A percentile compares a stretch with the other conserved stretches of the same genome.
Evolutionary conservation across 331 rosid genomes (phyloP).

Genomic region (Spiraea crenata): DNA sequence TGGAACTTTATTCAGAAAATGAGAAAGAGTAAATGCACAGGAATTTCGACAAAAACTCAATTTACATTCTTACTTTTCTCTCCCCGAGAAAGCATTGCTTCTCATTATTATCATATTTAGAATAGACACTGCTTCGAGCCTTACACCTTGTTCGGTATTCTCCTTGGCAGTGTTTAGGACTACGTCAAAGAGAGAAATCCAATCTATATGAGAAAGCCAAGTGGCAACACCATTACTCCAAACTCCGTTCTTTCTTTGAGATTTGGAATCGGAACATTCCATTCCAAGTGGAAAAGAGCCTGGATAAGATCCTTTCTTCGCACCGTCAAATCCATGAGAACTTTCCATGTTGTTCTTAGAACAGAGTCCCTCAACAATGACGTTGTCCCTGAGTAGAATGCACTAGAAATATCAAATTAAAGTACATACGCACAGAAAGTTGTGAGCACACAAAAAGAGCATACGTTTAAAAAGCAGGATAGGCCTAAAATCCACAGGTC

Average conservation of each 20-base stretch:
- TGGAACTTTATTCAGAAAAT: constrained; percentile 11
- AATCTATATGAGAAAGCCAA: constrained; percentile 49
- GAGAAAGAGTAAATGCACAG: constrained; percentile 8
- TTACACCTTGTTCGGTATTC: constrained; percentile 59
- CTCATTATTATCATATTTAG: constrained; percentile 61
- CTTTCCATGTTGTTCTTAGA: constrained; percentile 37
- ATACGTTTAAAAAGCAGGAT: neutral
- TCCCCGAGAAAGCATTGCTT: constrained; percentile 56
- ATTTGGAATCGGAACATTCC: constrained; percentile 30
- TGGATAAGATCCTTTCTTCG: constrained; percentile 32
- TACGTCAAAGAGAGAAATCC: constrained; percentile 56
- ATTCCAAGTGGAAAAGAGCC: constrained; percentile 18
- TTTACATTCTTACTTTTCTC: constrained; percentile 65
- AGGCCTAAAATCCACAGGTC: neutral
- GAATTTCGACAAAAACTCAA: constrained; percentile 25
- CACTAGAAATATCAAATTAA: constrained; percentile 99
- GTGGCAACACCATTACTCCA: constrained; percentile 39
- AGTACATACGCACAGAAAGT: constrained; percentile 59
- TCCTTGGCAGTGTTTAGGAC: constrained; percentile 56
- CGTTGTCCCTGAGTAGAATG: constrained; percentile 96
- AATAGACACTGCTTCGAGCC: constrained; percentile 61
- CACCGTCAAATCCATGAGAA: constrained; percentile 33
- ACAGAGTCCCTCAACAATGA: constrained; percentile 54
- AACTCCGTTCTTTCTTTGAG: constrained; percentile 33
- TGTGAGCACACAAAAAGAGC: constrained; percentile 27